phyloP scores from a whole-genome alignment of 2,329 filamentous ascomycete species.

The Colletotrichum costaricense region DNA sequence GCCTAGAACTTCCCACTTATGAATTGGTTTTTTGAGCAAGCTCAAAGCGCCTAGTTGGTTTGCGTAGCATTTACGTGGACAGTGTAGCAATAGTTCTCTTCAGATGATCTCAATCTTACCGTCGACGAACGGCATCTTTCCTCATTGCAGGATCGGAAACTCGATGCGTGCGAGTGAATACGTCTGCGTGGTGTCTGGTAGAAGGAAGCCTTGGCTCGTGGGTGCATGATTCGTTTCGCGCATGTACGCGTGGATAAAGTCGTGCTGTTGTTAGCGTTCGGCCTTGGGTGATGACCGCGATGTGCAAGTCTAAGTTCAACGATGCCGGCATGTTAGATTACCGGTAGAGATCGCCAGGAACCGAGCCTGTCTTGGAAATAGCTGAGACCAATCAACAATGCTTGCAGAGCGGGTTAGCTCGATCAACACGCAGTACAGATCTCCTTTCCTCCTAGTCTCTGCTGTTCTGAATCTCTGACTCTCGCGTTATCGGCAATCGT shows the following conservation, averaged over 20 bases:
- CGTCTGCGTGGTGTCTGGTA: background rate
- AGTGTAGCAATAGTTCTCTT: slow-evolving; percentile 21
- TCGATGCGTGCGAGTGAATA: background rate
- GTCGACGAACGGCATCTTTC: background rate
- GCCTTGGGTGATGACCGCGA: background rate
- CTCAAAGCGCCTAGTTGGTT: background rate
- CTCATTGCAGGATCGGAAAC: background rate
- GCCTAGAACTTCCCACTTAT: background rate
- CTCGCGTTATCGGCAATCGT: background rate
- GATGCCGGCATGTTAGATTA: background rate
- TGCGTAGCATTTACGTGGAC: background rate
- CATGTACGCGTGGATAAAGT: background rate
- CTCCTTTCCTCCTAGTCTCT: background rate
- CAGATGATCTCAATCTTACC: slow-evolving; percentile 15
- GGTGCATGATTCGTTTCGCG: background rate
- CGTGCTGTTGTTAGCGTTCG: background rate
- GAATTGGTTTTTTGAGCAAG: background rate
- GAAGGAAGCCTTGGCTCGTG: background rate
- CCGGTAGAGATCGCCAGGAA: slow-evolving; percentile 2
- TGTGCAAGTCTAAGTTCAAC: background rate
- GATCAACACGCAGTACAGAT: background rate
- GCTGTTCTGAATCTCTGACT: background rate
- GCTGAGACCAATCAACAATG: background rate
- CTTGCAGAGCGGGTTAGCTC: background rate
- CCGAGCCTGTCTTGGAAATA: background rate